phyloP scores from a whole-genome alignment of 225 moss, liverwort and hornwort genomes.

The Pleurozium schreberi region DNA sequence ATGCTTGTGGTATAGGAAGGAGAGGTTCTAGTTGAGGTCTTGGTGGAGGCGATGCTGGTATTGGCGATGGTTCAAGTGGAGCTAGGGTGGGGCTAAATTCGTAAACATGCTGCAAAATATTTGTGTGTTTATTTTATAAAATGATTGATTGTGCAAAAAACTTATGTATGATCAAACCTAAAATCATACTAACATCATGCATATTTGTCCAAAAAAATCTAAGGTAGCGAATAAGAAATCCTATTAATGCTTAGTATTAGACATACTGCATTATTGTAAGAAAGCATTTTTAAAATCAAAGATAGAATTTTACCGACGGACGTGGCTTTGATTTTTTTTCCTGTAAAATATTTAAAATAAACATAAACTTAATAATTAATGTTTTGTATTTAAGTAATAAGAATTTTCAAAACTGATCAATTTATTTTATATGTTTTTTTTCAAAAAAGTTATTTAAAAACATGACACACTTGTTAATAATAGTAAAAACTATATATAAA shows the following conservation, averaged over 20 bases:
- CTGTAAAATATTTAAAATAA: neutral
- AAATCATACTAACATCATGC: neutral
- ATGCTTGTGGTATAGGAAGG: neutral
- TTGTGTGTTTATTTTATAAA: neutral
- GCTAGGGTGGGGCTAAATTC: neutral
- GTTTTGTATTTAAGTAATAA: neutral
- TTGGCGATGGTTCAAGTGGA: neutral
- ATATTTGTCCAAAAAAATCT: neutral
- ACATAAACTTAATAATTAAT: too few relatives aligned
- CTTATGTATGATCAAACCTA: too few relatives aligned
- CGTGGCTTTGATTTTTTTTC: neutral
- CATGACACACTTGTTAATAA: neutral
- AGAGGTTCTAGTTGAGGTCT: neutral
- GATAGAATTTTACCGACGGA: neutral
- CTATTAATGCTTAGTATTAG: neutral
- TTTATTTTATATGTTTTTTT: neutral
- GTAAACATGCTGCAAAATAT: neutral
- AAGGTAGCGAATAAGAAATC: neutral
- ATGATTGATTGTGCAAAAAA: too few relatives aligned
- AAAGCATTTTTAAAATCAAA: too few relatives aligned
- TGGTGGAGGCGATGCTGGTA: neutral
- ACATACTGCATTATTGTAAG: neutral
- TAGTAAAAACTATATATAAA: too few relatives aligned
- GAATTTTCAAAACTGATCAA: fast-evolving
- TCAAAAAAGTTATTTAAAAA: neutral